Evolutionary conservation across 495 filamentous ascomycete species (phyloP).

Genomic region (Monascus purpureus): DNA sequence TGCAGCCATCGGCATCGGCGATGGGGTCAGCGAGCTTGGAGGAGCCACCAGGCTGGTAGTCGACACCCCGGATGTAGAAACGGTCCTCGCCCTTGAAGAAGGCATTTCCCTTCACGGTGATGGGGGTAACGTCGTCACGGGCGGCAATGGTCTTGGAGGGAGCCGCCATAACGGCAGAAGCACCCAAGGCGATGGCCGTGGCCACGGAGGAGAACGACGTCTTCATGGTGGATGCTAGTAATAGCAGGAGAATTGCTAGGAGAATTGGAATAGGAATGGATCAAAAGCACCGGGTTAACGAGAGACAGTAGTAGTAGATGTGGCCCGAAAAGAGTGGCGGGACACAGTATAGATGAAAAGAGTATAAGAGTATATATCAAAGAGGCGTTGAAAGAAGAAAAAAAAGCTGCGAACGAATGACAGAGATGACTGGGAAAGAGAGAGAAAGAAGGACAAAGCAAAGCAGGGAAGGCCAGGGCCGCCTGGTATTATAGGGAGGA

Average conservation of each 20-base stretch:
- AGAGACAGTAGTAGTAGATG: too few species aligned
- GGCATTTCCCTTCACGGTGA: constrained; percentile 53
- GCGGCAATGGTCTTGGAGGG: constrained; percentile 27
- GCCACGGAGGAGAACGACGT: constrained; percentile 39
- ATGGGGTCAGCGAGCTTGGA: constrained; percentile 69
- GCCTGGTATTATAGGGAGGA: too few species aligned
- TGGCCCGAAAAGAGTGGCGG: too few species aligned
- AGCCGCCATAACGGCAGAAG: constrained; percentile 30
- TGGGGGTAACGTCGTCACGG: constrained; percentile 33
- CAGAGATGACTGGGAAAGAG: too few species aligned
- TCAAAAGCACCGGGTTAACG: too few species aligned
- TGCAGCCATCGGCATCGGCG: constrained; percentile 53
- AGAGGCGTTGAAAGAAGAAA: too few species aligned
- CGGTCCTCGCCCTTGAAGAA: constrained; percentile 75
- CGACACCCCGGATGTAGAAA: constrained; percentile 90
- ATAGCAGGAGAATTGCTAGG: background rate
- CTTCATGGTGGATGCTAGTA: constrained; percentile 35
- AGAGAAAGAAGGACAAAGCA: too few species aligned
- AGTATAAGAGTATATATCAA: too few species aligned
- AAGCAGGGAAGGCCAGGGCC: too few species aligned
- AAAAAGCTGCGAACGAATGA: too few species aligned
- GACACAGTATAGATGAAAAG: too few species aligned
- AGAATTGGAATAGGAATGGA: too few species aligned
- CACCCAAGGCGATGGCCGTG: constrained; percentile 35
- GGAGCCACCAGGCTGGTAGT: constrained; percentile 89